A percentile compares a stretch with the other conserved stretches of the same genome.
phyloP scores from a whole-genome alignment of 441 rosid genomes.

The Gossypium laxum region DNA sequence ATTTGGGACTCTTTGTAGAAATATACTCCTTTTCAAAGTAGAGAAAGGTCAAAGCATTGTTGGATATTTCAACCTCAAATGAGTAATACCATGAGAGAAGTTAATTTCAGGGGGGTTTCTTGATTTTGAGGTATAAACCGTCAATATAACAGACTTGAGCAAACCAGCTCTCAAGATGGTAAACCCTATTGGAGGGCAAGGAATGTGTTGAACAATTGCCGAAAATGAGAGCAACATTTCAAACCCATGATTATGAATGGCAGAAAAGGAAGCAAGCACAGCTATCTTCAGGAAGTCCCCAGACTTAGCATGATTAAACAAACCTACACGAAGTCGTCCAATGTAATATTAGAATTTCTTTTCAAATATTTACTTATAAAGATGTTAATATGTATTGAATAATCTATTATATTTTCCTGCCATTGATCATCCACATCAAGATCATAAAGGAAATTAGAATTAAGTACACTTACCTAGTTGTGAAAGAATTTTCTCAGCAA shows the following conservation, averaged over 20 bases:
- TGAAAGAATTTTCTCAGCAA: conserved; percentile 6
- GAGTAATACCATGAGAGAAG: conserved; percentile 29
- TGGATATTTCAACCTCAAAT: conserved; percentile 4
- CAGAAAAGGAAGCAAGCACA: conserved; percentile 30
- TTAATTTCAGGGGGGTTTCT: conserved; percentile 12
- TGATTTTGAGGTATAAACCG: conserved; percentile 26
- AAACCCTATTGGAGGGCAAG: conserved; percentile 30
- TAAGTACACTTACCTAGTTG: conserved; percentile 11
- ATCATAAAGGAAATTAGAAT: not conserved
- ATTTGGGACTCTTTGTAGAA: not conserved
- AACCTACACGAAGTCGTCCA: conserved; percentile 10
- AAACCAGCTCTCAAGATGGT: conserved; percentile 34
- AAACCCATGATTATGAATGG: conserved; percentile 34
- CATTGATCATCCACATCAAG: not conserved
- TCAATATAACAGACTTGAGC: conserved; percentile 29
- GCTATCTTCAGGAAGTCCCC: conserved; percentile 31
- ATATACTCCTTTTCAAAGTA: not conserved
- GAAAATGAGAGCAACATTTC: conserved; percentile 32
- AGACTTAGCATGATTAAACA: conserved; percentile 18
- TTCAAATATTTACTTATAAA: not conserved
- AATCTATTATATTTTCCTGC: not conserved
- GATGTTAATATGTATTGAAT: not conserved
- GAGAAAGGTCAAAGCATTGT: conserved; percentile 11
- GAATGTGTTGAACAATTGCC: conserved; percentile 28
- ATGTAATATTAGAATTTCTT: not conserved